A percentile compares a stretch with the other conserved stretches of the same genome.
Evolutionary conservation across 768 basidiomycete species (phyloP).

Genomic region (Pleurotus tuber-regium): DNA sequence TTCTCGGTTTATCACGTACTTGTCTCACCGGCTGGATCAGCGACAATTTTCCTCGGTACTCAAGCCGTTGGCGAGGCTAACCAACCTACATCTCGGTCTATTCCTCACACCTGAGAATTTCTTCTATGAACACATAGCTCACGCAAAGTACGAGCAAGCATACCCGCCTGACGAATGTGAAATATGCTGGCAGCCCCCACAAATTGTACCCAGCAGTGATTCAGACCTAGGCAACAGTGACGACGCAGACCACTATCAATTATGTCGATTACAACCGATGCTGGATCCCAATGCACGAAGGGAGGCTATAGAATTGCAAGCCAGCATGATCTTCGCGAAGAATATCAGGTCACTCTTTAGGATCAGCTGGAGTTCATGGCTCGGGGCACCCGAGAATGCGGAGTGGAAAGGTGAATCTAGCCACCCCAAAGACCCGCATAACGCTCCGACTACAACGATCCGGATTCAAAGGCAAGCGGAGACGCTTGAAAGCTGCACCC

Average conservation of each 20-base stretch:
- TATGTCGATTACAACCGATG: not conserved
- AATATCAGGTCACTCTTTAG: constrained; percentile 40
- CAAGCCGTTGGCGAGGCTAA: constrained; percentile 42
- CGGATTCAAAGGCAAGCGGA: constrained; percentile 39
- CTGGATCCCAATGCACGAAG: constrained; percentile 26
- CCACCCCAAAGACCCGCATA: not conserved
- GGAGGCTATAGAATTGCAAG: constrained; percentile 44
- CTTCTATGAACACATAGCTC: constrained; percentile 44
- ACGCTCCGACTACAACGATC: constrained; percentile 30
- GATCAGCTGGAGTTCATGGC: constrained; percentile 55
- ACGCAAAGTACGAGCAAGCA: constrained; percentile 24
- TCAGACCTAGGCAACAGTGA: constrained; percentile 3
- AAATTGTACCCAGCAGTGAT: not conserved
- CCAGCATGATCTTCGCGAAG: constrained; percentile 42
- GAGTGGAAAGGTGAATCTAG: constrained; percentile 12
- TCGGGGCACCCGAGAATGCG: constrained; percentile 22
- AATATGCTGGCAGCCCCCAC: constrained; percentile 20
- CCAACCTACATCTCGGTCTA: constrained; percentile 56
- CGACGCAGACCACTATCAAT: not conserved
- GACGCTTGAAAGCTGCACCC: constrained; percentile 38
- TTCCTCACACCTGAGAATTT: constrained; percentile 57
- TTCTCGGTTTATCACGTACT: not conserved
- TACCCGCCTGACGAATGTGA: constrained; percentile 35
- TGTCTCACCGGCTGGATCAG: constrained; percentile 24
- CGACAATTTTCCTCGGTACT: constrained; percentile 40